Evolutionary conservation across 2,329 filamentous ascomycete species (phyloP).

Genomic region (Diaporthe citrichinensis): DNA sequence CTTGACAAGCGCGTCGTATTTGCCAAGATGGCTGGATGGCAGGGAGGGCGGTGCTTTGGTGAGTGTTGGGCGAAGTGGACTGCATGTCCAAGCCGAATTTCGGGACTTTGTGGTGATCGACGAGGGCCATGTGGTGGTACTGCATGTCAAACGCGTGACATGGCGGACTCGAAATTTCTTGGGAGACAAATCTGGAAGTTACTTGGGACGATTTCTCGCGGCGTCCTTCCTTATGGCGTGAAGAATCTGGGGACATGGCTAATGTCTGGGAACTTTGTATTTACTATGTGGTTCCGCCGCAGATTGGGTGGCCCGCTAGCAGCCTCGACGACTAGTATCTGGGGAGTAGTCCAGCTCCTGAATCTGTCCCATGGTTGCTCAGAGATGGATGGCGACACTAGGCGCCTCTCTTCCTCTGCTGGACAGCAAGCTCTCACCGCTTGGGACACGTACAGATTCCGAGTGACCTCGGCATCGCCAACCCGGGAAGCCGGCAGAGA

Average conservation of each 20-base stretch:
- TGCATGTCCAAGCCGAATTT: slow-evolving; percentile 22
- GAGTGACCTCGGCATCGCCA: slow-evolving; percentile 1
- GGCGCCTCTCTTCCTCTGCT: neutral
- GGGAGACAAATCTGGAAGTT: slow-evolving; percentile 19
- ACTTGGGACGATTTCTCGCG: slow-evolving; percentile 1
- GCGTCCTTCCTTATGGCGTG: neutral
- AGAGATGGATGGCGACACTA: neutral
- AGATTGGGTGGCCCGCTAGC: neutral
- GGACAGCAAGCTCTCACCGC: neutral
- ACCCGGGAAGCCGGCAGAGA: slow-evolving; percentile 12
- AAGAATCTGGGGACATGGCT: neutral
- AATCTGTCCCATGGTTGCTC: neutral
- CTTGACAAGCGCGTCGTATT: slow-evolving; percentile 21
- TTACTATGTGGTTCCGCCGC: neutral
- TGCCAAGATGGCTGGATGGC: slow-evolving; percentile 27
- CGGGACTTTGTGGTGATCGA: slow-evolving; percentile 24
- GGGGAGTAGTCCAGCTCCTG: neutral
- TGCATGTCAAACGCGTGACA: slow-evolving; percentile 25
- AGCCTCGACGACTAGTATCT: slow-evolving; percentile 8
- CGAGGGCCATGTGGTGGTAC: slow-evolving; percentile 4
- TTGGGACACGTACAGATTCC: neutral
- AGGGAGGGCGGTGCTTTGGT: neutral
- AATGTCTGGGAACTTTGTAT: neutral
- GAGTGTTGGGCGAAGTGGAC: neutral
- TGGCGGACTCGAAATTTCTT: neutral